Base-by-base conservation (phyloP, 1,284 basidiomycete species). In the Trichosporon faecale region DNA sequence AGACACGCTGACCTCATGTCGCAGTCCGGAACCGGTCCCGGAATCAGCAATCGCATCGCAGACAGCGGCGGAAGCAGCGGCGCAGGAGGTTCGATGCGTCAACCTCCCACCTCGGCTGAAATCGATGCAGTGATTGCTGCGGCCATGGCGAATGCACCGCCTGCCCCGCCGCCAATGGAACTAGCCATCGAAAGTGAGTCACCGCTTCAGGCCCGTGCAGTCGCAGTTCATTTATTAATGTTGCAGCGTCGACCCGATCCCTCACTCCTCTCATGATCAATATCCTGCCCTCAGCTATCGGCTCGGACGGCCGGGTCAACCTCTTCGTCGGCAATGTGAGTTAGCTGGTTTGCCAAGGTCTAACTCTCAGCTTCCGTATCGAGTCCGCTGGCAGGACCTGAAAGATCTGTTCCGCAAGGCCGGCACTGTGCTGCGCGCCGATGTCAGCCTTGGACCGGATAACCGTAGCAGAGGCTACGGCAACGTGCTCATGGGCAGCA, bases 401-500 rank as follows among this genome's bases (percentile, higher is more conserved):
- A 98, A 99, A 79, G 96, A 98, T 82, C 88, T 98, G 65, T 98
- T 98, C 83, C 90, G 96, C 65, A 91, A 93, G 75, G 92, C 94
- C 1, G 96, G 96, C 64, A 96, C 94, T 0, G 95, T 99, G 68
- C 87, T 98, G 23, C 90, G 96, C 40, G 95, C 96, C 7, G 96
- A 98, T 79, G 94, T 97, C 66, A 92, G 92, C 14, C 87, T 97
- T 1, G 93, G 93, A 1, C 92, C 92, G 1, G 95, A 97, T 80
- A 96, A 96, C 78, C 87, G 95, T 76, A 94, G 91, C 69, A 88
- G 94, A 69, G 95, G 95, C 0, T 95, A 95, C 78, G 95, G 95
- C 23, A 97, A 94, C 3, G 94, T 98, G 7, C 87, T 98, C 23
- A 89, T 97, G 73, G 93, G 93, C 1, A 91, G 90, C 37, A 91